Evolutionary conservation across 805 yeast genomes (phyloP), one percentile per base, ranked within the genome.

Genomic region (Jamesozyma gamospora): DNA sequence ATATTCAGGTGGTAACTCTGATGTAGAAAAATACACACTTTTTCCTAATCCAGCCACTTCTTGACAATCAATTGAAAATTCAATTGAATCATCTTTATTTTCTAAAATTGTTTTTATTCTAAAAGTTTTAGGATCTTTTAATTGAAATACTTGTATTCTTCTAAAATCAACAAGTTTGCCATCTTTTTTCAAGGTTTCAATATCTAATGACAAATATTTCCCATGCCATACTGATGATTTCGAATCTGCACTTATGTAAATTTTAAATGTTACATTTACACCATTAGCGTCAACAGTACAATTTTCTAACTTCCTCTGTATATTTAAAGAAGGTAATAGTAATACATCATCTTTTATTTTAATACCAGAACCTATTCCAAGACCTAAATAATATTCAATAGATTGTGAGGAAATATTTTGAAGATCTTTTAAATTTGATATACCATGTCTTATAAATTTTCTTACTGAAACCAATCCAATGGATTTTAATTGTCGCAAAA

Each of bases 401-500:
- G 63, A 62, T 2, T 48, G 49, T 4, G 58, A 46, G 2, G 63
- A 45, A 25, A 70, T 45, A 0, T 37, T 19, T 16, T 43, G 35
- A 4, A 69, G 44, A 5, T 67, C 63, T 2, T 50, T 42, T 18
- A 74, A 52, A 2, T 49, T 47, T 3, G 36, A 40, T 2, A 74
- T 45, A n/a, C 64, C 56, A 8, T 62, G 62, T 16, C 55, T 60
- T 0, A 57, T 54, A 37, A 72, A 56, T 34, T 62, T 65, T 30
- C 67, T 53, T 0, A 69, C 65, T 19, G 66, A 56, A 0, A 60
- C 65, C 2, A 64, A 41, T 0, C 75, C 77, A 16, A 75, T 54
- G 5, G 69, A 71, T 21, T 67, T 68, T 10, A 75, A 39, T 40
- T 75, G 80, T 36, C 67, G 53, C n/a, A 74, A 49, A 4, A 65